These are phyloP conservation scores for Backusella sp. DNA, from an alignment of 192 early-diverging fungal species.

Conservation along the genomic window DNA sequence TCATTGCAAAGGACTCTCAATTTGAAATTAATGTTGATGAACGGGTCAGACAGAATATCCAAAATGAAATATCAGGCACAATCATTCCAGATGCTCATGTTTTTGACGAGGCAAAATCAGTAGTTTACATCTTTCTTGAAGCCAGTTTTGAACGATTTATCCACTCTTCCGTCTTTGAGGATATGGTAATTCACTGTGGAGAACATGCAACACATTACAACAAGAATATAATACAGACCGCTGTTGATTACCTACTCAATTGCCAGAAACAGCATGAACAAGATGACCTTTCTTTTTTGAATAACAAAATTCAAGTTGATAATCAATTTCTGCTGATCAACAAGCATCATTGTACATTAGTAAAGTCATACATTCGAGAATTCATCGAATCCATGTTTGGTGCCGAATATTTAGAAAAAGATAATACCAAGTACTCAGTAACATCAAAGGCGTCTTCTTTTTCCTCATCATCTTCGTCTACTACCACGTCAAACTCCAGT, in stretches of 20 bases:
- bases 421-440: background rate
- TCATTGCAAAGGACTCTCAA: conserved; percentile 40
- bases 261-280: conserved; percentile 1
- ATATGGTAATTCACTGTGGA: conserved; percentile 39
- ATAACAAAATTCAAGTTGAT: background rate
- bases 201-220: conserved; percentile 22
- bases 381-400: background rate
- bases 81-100: background rate
- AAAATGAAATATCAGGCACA: conserved; percentile 16
- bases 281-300: background rate
- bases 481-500: background rate
- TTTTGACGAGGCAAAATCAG: conserved; percentile 32
- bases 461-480: background rate
- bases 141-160: conserved; percentile 37
- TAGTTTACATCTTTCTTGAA: conserved; percentile 43
- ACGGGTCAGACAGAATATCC: conserved; percentile 23
- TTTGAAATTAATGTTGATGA: conserved; percentile 57
- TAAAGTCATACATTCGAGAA: background rate
- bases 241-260: conserved; percentile 25
- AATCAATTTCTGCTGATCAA: background rate
- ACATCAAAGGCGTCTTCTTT: background rate
- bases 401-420: background rate
- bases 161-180: conserved; percentile 11
- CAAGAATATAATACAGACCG: conserved; percentile 10
- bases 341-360: conserved; percentile 1